phyloP scores from a whole-genome alignment of 1,284 basidiomycete genomes.

The Malassezia sp. region DNA sequence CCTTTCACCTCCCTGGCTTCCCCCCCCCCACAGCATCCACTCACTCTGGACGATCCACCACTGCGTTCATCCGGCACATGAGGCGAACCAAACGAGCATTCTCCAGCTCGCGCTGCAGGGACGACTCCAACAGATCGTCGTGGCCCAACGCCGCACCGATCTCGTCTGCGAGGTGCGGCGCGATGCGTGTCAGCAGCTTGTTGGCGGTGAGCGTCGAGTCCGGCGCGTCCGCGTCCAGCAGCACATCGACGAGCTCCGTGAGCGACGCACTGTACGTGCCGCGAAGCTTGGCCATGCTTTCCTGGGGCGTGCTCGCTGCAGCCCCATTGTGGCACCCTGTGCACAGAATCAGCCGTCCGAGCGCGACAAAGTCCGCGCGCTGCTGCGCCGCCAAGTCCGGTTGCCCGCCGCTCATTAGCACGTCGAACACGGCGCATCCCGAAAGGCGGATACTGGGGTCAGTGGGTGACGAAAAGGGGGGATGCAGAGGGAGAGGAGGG shows the following conservation, averaged over 20 bases:
- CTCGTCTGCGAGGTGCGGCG: slow-evolving; percentile 63
- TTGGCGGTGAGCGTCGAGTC: slow-evolving; percentile 56
- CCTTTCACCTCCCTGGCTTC: no score
- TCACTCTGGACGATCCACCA: slow-evolving; percentile 94
- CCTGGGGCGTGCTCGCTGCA: slow-evolving; percentile 58
- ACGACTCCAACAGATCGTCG: slow-evolving; percentile 68
- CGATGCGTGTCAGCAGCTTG: slow-evolving; percentile 68
- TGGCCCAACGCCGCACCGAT: slow-evolving; percentile 69
- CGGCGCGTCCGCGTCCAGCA: slow-evolving; percentile 50
- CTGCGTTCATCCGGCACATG: slow-evolving; percentile 88
- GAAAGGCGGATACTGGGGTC: slow-evolving; percentile 23
- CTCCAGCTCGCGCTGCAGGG: slow-evolving; percentile 83
- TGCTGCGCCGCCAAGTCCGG: slow-evolving; percentile 37
- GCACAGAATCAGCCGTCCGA: slow-evolving; percentile 74
- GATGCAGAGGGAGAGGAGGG: no score
- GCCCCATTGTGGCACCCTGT: slow-evolving; percentile 61
- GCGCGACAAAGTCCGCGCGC: slow-evolving; percentile 76
- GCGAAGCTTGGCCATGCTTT: slow-evolving; percentile 65
- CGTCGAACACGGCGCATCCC: slow-evolving; percentile 42
- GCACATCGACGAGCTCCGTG: slow-evolving; percentile 65
- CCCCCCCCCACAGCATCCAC: no score
- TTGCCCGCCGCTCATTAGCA: slow-evolving; percentile 32
- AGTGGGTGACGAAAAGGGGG: no score
- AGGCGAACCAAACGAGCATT: slow-evolving; percentile 86
- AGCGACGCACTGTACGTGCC: slow-evolving; percentile 69